phyloP scores from a whole-genome alignment of 2,329 filamentous ascomycete genomes.

The Clonostachys byssicola region DNA sequence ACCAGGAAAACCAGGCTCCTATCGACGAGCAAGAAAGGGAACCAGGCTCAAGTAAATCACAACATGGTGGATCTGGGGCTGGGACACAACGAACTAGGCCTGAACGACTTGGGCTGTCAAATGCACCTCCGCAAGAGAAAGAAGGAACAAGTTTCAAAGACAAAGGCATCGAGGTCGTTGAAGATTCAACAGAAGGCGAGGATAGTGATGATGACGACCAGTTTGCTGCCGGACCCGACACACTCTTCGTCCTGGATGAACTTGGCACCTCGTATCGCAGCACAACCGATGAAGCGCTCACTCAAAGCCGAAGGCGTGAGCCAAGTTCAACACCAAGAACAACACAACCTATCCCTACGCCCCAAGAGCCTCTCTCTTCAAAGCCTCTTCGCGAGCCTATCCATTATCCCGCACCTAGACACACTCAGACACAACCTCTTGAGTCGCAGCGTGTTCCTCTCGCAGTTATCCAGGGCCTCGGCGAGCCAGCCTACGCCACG shows the following conservation, averaged over 20 bases:
- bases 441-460: slow-evolving; percentile 47
- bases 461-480: slow-evolving; percentile 40
- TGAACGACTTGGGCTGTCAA: no score
- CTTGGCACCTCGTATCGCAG: slow-evolving; percentile 13
- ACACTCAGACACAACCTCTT: slow-evolving; percentile 21
- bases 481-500: slow-evolving; percentile 41
- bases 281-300: no score
- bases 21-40: no score
- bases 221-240: slow-evolving; percentile 22
- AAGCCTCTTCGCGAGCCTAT: slow-evolving; percentile 19
- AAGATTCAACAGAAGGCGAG: neutral
- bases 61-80: neutral
- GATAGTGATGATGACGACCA: slow-evolving; percentile 4
- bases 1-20: slow-evolving; percentile 3
- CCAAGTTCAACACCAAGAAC: slow-evolving; percentile 1
- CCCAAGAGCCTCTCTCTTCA: neutral
- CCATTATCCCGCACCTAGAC: slow-evolving; percentile 9
- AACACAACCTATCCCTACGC: neutral
- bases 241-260: slow-evolving; percentile 24
- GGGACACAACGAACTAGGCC: neutral
- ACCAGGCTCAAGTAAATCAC: neutral
- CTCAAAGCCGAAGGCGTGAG: neutral
- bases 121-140: neutral
- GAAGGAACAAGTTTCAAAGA: neutral
- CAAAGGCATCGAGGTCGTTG: neutral